phyloP scores from a whole-genome alignment of 169 alveolate genomes.

The Plasmodium gonderi region DNA sequence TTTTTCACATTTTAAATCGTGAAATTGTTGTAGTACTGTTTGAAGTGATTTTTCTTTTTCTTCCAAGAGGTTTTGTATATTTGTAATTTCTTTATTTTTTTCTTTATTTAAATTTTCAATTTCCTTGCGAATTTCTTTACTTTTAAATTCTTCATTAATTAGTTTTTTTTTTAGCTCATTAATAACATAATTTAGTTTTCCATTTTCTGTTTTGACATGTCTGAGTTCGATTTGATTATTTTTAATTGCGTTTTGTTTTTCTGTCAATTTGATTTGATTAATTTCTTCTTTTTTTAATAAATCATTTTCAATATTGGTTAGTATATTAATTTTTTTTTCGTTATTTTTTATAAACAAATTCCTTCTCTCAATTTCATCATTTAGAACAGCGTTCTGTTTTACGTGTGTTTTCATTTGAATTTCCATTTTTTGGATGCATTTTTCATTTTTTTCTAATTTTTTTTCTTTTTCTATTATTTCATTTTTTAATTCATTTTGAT shows the following conservation, averaged over 20 bases:
- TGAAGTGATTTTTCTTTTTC: conserved; percentile 23
- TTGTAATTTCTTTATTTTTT: not conserved
- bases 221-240: not conserved
- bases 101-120: conserved; percentile 14
- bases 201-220: conserved; percentile 9
- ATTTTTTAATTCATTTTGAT: conserved; percentile 2
- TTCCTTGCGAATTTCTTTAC: not conserved
- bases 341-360: conserved; percentile 17
- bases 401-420: not conserved
- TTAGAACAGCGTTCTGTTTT: conserved; percentile 16
- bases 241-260: not conserved
- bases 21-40: not conserved
- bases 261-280: not conserved
- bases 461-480: not conserved
- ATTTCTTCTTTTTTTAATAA: conserved; percentile 25
- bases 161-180: not conserved
- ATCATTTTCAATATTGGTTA: conserved; percentile 26
- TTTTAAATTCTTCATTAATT: conserved; percentile 8
- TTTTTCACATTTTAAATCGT: not conserved
- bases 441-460: not conserved
- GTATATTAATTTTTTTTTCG: conserved; percentile 14
- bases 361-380: conserved; percentile 27
- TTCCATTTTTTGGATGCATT: not conserved
- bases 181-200: not conserved
- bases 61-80: not conserved